A percentile compares a stretch with the other conserved stretches of the same genome.
These are phyloP conservation scores for Fusarium sp. DNA, from an alignment of 2,329 filamentous ascomycete genomes.

Conservation along the genomic window DNA sequence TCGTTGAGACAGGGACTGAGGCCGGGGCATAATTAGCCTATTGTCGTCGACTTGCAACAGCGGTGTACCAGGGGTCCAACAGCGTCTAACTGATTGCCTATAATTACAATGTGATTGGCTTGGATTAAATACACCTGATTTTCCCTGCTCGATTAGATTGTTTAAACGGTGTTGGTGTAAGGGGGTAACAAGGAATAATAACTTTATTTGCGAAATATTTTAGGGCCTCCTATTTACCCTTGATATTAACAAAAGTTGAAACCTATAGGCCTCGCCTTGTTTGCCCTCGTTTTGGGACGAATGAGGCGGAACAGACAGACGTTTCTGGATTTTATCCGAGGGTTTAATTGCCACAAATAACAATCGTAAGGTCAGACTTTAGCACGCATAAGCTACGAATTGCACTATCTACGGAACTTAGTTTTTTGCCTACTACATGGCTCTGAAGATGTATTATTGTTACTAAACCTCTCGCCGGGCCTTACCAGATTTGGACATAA, in stretches of 20 bases:
- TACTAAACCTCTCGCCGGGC: accelerated
- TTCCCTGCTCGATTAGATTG: not conserved
- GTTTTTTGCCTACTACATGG: accelerated
- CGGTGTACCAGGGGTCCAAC: not conserved
- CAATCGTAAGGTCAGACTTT: not conserved
- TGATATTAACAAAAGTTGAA: accelerated
- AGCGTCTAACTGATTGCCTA: accelerated
- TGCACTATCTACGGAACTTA: accelerated
- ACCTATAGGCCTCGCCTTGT: accelerated
- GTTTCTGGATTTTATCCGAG: accelerated
- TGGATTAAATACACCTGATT: accelerated
- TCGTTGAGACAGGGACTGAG: not conserved
- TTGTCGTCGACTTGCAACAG: not conserved
- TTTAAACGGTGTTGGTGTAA: not conserved
- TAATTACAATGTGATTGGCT: not conserved
- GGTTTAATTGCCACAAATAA: accelerated
- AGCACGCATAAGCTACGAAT: not conserved
- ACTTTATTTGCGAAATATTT: not conserved
- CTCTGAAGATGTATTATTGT: accelerated
- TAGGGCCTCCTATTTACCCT: not conserved
- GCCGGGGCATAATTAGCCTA: not conserved
- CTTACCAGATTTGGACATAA: not conserved
- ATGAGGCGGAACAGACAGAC: accelerated
- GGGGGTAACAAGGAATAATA: not conserved
- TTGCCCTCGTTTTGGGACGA: accelerated